Conservation (phyloP, 257 asterid species). For the Eustoma russellianum region DNA sequence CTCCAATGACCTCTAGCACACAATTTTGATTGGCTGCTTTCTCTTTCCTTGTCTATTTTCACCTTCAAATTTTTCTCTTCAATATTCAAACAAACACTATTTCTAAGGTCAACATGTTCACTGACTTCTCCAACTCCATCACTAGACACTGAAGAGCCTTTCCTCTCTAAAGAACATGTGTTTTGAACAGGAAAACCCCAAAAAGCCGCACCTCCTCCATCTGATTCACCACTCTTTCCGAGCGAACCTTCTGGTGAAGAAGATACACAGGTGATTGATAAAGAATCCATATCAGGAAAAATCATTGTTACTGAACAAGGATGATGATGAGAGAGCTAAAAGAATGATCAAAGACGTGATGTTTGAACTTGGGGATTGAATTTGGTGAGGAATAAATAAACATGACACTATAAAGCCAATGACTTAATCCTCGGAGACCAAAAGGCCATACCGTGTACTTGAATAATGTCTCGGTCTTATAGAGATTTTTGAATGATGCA, state of each 20-base stretch:
- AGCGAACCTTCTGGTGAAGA: conserved; percentile 15
- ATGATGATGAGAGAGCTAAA: conserved; percentile 1
- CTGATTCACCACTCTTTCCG: conserved; percentile 6
- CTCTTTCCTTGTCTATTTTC: conserved; percentile 19
- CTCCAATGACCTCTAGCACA: conserved; percentile 91
- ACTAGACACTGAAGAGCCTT: conserved; percentile 24
- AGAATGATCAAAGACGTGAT: not conserved
- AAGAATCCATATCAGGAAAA: conserved; percentile 10
- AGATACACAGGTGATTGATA: conserved; percentile 2
- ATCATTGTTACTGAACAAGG: no score
- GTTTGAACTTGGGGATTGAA: not conserved
- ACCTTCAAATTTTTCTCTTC: conserved; percentile 22
- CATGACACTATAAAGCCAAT: no score
- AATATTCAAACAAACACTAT: conserved; percentile 11
- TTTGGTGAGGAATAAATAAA: not conserved
- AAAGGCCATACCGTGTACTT: no score
- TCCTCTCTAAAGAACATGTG: conserved; percentile 8
- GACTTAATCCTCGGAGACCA: no score
- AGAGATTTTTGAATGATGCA: no score
- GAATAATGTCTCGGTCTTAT: no score
- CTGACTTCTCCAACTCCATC: conserved; percentile 12
- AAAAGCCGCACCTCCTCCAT: conserved; percentile 3
- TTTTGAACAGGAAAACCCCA: conserved; percentile 16
- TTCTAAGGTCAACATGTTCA: conserved; percentile 43
- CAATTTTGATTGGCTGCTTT: conserved; percentile 44